These are phyloP conservation scores for Kwoniella shivajii DNA, from an alignment of 1,284 basidiomycete genomes.

Conservation along the genomic window DNA sequence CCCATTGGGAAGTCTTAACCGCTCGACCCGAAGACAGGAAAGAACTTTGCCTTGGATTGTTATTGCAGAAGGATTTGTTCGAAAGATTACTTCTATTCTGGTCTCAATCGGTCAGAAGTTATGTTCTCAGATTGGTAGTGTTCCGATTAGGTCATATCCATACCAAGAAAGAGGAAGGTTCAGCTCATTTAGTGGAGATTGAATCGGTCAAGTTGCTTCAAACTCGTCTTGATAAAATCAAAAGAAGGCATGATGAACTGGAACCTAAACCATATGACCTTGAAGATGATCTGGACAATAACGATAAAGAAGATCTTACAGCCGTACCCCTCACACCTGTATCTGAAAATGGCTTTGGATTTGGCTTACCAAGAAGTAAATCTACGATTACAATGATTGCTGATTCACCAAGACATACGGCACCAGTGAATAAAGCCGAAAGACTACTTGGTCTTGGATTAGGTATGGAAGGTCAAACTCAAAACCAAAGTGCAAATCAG, in stretches of 20 bases:
- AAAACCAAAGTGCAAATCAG: not conserved
- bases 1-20: slow-evolving; percentile 59
- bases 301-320: slow-evolving; percentile 11
- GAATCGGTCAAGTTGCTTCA: slow-evolving; percentile 56
- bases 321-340: slow-evolving; percentile 25
- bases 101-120: slow-evolving; percentile 57
- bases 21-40: slow-evolving; percentile 51
- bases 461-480: slow-evolving; percentile 18
- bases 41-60: slow-evolving; percentile 55
- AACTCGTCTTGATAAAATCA: slow-evolving; percentile 55
- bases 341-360: slow-evolving; percentile 15
- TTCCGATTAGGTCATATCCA: slow-evolving; percentile 58
- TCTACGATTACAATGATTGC: slow-evolving; percentile 56
- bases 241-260: slow-evolving; percentile 56
- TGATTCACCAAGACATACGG: slow-evolving; percentile 28
- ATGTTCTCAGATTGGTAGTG: slow-evolving; percentile 55
- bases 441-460: slow-evolving; percentile 42
- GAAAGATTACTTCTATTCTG: slow-evolving; percentile 57
- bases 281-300: slow-evolving; percentile 19
- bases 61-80: slow-evolving; percentile 56
- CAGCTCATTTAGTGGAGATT: slow-evolving; percentile 52
- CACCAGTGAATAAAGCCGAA: slow-evolving; percentile 39
- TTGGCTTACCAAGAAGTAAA: slow-evolving; percentile 36
- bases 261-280: slow-evolving; percentile 41
- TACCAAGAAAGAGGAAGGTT: slow-evolving; percentile 44